phyloP scores from a whole-genome alignment of 768 basidiomycete genomes.

The Psilocybe subaeruginosa region DNA sequence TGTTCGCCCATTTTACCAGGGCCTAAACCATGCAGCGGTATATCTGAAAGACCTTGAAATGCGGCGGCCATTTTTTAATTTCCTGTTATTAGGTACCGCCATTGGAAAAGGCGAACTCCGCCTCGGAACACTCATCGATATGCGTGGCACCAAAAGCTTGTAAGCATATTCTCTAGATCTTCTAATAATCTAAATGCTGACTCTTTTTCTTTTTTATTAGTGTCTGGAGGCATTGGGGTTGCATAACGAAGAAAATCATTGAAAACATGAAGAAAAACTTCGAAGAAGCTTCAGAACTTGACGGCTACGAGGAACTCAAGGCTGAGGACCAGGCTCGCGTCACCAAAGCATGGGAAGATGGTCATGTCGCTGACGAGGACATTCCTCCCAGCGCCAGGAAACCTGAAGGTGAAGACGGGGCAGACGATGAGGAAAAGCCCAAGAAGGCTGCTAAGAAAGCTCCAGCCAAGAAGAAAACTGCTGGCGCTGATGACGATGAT shows the following conservation, averaged over 20 bases:
- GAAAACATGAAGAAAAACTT: conserved; percentile 69
- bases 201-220: conserved; percentile 34
- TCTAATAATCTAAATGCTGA: conserved; percentile 1
- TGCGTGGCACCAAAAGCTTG: conserved; percentile 73
- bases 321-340: conserved; percentile 75
- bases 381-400: conserved; percentile 77
- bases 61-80: background rate
- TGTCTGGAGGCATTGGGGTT: conserved; percentile 92
- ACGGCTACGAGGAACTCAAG: conserved; percentile 80
- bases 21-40: conserved; percentile 77
- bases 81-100: conserved; percentile 53
- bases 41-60: conserved; percentile 16
- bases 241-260: conserved; percentile 71
- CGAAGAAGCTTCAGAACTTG: conserved; percentile 66
- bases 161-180: conserved; percentile 32
- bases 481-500: conserved; percentile 25
- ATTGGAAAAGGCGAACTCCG: conserved; percentile 77
- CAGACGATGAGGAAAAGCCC: conserved; percentile 45
- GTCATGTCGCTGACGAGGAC: conserved; percentile 82
- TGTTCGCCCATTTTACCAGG: conserved; percentile 42
- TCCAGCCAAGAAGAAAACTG: conserved; percentile 30
- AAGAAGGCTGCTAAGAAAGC: conserved; percentile 35
- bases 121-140: conserved; percentile 74
- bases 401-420: conserved; percentile 43
- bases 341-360: conserved; percentile 72